phyloP scores from a whole-genome alignment of 192 early-diverging fungal species.

The Coemansia sp. region DNA sequence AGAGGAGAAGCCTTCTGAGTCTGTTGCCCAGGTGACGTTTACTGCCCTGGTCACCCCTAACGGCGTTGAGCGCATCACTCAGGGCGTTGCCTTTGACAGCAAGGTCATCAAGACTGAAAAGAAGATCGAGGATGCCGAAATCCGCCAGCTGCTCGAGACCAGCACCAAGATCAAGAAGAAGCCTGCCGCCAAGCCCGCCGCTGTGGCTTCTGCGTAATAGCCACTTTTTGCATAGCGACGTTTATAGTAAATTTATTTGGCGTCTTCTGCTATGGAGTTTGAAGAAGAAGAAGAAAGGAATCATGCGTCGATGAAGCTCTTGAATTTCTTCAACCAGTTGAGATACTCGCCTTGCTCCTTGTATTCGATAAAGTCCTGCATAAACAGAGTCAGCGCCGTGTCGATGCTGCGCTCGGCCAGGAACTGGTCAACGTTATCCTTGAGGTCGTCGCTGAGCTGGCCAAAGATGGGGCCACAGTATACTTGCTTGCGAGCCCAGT shows the following conservation, averaged over 20 bases:
- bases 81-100: conserved; percentile 67
- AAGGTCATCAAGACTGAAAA: conserved; percentile 82
- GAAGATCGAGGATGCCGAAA: conserved; percentile 76
- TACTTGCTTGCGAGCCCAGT: conserved; percentile 82
- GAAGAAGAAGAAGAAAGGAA: background rate
- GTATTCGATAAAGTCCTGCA: conserved; percentile 85
- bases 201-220: conserved; percentile 1
- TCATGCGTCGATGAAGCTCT: conserved; percentile 68
- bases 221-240: background rate
- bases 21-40: conserved; percentile 87
- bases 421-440: conserved; percentile 68
- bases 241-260: too few species aligned
- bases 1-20: conserved; percentile 75
- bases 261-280: background rate
- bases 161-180: conserved; percentile 52
- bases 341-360: conserved; percentile 96
- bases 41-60: conserved; percentile 88
- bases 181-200: conserved; percentile 34
- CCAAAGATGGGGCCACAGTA: conserved; percentile 92
- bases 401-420: conserved; percentile 89
- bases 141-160: conserved; percentile 70
- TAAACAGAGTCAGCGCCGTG: conserved; percentile 76
- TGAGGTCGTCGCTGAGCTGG: conserved; percentile 82
- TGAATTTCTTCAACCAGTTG: conserved; percentile 80
- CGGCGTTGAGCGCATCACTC: conserved; percentile 83